Conservation (phyloP, 805 yeast genomes). For the Metschnikowia noctiluminum region DNA sequence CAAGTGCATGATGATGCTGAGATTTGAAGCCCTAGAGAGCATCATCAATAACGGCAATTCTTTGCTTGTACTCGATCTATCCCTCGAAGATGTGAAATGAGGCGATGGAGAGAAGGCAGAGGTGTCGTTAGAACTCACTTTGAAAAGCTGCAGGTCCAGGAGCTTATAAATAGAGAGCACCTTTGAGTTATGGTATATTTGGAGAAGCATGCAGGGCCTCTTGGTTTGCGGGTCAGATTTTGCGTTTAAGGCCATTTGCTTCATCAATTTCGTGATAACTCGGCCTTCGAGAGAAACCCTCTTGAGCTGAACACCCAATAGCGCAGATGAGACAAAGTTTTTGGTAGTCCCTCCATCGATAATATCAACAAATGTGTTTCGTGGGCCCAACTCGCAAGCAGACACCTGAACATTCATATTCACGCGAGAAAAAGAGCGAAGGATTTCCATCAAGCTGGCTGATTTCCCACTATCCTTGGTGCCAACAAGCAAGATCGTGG, state of each 20-base stretch:
- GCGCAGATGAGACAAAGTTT: slow-evolving; percentile 11
- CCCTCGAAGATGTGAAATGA: slow-evolving; percentile 19
- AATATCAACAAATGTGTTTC: slow-evolving; percentile 25
- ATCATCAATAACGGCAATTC: slow-evolving; percentile 17
- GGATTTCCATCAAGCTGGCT: slow-evolving; percentile 22
- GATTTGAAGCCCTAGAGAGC: slow-evolving; percentile 4
- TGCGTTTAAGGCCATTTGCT: slow-evolving; percentile 14
- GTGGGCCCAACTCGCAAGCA: slow-evolving; percentile 30
- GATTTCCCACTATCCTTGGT: slow-evolving; percentile 27
- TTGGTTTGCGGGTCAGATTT: slow-evolving; percentile 22
- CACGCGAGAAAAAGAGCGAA: slow-evolving; percentile 13
- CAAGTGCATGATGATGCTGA: slow-evolving; percentile 26
- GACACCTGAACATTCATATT: slow-evolving; percentile 16
- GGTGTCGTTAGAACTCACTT: slow-evolving; percentile 13
- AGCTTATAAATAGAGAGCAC: slow-evolving; percentile 26
- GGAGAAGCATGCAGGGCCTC: slow-evolving; percentile 27
- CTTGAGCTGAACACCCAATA: slow-evolving; percentile 18
- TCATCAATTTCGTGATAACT: slow-evolving; percentile 16
- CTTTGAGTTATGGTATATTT: slow-evolving; percentile 19
- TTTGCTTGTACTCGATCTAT: slow-evolving; percentile 27
- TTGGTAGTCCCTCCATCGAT: slow-evolving; percentile 14
- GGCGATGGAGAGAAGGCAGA: slow-evolving; percentile 32
- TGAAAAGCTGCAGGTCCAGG: slow-evolving; percentile 30
- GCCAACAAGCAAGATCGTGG: slow-evolving; percentile 13
- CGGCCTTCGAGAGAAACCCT: slow-evolving; percentile 7